Base-by-base conservation (phyloP, 345 rosid species). In the Hibiscus mutabilis region DNA sequence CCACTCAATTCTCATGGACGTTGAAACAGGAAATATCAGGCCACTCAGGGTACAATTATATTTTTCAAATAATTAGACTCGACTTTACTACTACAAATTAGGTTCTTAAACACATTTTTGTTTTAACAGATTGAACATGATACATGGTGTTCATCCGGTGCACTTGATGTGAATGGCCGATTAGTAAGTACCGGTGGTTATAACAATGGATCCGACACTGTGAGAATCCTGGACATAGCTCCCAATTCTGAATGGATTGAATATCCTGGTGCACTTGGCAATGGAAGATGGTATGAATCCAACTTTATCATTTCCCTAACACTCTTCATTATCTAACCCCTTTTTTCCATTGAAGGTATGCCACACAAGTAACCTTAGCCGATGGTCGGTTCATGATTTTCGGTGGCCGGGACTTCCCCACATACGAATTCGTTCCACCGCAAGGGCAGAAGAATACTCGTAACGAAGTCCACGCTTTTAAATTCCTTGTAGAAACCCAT, bases 91-190 rank as follows among this genome's bases (percentile, higher is more conserved):
- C 40, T 35, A 35, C 40, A 35, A 13, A 15, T 44, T 44, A 44
- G 14, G 16, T 46, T 46, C 51, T 13, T 14, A 47, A 12, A 47
- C 1, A 10, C 8, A 12, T 55, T 21, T 9, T 19, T 14, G 14
- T 16, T 16, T 37, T 21, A 47, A 55, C 74, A 91, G 97, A 80
- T 94, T 15, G 6, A 75, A 13, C 87, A 90, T 0, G 99, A 95
- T 69, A 91, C 99, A 9, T 95, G 99, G 99, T 95, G 99, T 70
- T 95, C 99, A 10, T 95, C 97, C 0, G 99, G 98, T 61, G 97
- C 96, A 33, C 81, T 95, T 6, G 79, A 84, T 0, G 6, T 75
- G 5, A 86, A 95, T 19, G 97, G 99, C 2, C 84, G 86, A 21
- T 66, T 95, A 18, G 86, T 92, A 37, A 80, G 97, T 68, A 89